These are phyloP conservation scores for Phlebiopsis flavidoalba DNA, from an alignment of 768 basidiomycete genomes.

Conservation along the genomic window DNA sequence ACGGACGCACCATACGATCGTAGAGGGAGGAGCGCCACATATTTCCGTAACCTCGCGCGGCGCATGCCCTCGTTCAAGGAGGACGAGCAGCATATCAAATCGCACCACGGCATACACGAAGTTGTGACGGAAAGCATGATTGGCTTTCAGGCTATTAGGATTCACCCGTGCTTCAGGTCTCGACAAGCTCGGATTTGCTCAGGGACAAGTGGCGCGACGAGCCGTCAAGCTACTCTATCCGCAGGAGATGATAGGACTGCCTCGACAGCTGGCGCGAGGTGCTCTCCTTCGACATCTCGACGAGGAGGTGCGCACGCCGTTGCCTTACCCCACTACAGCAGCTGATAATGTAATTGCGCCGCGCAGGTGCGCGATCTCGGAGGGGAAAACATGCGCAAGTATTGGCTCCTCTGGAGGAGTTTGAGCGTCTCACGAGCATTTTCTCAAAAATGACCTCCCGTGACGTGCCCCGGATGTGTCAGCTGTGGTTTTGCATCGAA, in stretches of 20 bases:
- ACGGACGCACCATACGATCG: constrained; percentile 51
- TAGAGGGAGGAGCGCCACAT: constrained; percentile 48
- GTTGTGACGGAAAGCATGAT: constrained; percentile 27
- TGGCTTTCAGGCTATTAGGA: not conserved
- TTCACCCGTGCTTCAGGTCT: constrained; percentile 31
- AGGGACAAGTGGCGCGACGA: constrained; percentile 38
- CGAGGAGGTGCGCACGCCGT: constrained; percentile 37
- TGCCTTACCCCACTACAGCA: not conserved
- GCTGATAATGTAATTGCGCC: not conserved
- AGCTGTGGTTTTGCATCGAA: not conserved
- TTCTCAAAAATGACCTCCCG: not conserved
- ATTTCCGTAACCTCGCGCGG: constrained; percentile 45
- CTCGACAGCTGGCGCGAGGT: constrained; percentile 45
- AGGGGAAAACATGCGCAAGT: constrained; percentile 47
- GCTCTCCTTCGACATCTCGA: constrained; percentile 49
- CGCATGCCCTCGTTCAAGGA: constrained; percentile 43
- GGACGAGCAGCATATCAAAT: constrained; percentile 40
- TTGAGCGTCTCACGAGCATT: constrained; percentile 25
- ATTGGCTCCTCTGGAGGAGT: constrained; percentile 45
- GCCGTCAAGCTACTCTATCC: constrained; percentile 45
- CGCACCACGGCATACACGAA: constrained; percentile 50
- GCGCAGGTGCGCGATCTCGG: constrained; percentile 43
- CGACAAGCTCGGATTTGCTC: constrained; percentile 34
- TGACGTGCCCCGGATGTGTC: not conserved
- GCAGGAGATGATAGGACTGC: constrained; percentile 41